Evolutionary conservation across 495 filamentous ascomycete species (phyloP).

Genomic region (Delitschia confertaspora): DNA sequence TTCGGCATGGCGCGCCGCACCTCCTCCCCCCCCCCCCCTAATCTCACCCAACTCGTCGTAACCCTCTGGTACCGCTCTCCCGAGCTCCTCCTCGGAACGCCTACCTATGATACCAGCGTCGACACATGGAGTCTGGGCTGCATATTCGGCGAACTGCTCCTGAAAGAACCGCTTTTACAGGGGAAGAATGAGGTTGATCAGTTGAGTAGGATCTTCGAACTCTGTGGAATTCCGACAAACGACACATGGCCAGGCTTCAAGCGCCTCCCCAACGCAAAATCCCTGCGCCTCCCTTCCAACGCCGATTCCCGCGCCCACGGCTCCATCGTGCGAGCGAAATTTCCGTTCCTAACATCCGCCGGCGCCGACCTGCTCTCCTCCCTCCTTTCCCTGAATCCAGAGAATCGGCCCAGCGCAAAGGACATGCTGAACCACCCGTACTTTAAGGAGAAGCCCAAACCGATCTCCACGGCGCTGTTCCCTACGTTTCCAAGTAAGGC

Average conservation of each 20-base stretch:
- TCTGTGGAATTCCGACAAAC: slow-evolving; percentile 83
- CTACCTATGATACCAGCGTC: slow-evolving; percentile 64
- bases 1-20: slow-evolving; percentile 95
- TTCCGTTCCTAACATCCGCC: slow-evolving; percentile 70
- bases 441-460: slow-evolving; percentile 81
- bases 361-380: slow-evolving; percentile 59
- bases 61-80: slow-evolving; percentile 96
- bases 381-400: slow-evolving; percentile 70
- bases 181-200: slow-evolving; percentile 95
- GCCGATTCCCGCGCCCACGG: slow-evolving; percentile 32
- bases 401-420: slow-evolving; percentile 56
- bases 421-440: slow-evolving; percentile 70
- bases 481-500: slow-evolving; percentile 80
- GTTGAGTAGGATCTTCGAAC: slow-evolving; percentile 66
- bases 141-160: slow-evolving; percentile 88
- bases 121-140: slow-evolving; percentile 97
- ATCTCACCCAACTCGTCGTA: slow-evolving; percentile 88
- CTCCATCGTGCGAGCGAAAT: slow-evolving; percentile 56
- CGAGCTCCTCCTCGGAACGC: slow-evolving; percentile 77
- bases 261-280: slow-evolving; percentile 79
- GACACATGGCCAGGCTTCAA: slow-evolving; percentile 81
- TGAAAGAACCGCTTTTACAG: slow-evolving; percentile 73
- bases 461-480: slow-evolving; percentile 65
- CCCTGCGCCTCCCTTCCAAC: slow-evolving; percentile 75
- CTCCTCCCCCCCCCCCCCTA: slow-evolving; percentile 55